These are phyloP conservation scores for Fomitopsis serialis DNA, from an alignment of 768 basidiomycete species.

Conservation along the genomic window DNA sequence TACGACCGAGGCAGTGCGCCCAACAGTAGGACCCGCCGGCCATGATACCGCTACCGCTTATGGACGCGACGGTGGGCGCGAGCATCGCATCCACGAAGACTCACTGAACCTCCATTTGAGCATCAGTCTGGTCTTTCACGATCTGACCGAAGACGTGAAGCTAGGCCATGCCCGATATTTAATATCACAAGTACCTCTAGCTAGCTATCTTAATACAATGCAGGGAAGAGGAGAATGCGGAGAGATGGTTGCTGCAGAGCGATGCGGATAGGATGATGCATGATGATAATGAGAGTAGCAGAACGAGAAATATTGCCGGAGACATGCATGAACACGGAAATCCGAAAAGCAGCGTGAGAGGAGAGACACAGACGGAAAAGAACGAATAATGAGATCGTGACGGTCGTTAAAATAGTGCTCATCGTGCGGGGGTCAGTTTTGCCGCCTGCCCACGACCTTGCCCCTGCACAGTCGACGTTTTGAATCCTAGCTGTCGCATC, in stretches of 20 bases:
- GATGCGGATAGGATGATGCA: slow-evolving; percentile 11
- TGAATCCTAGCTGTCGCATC: slow-evolving; percentile 89
- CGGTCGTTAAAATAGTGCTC: slow-evolving; percentile 9
- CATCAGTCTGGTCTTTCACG: too few relatives aligned
- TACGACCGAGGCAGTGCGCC: background rate
- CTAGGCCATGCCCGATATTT: slow-evolving; percentile 14
- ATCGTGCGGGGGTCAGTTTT: slow-evolving; percentile 13
- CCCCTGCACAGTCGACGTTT: slow-evolving; percentile 69
- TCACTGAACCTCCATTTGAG: too few relatives aligned
- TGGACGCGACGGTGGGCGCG: background rate
- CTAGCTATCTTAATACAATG: slow-evolving; percentile 24
- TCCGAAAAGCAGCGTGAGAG: slow-evolving; percentile 9
- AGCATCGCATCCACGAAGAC: too few relatives aligned
- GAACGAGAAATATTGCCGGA: slow-evolving; percentile 11
- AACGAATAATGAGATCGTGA: slow-evolving; percentile 5
- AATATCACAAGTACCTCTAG: slow-evolving; percentile 23
- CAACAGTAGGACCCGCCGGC: background rate
- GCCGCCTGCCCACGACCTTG: slow-evolving; percentile 27
- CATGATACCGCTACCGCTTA: background rate
- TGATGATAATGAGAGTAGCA: slow-evolving; percentile 11
- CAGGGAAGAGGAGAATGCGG: slow-evolving; percentile 16
- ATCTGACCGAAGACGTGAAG: background rate
- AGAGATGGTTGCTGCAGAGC: slow-evolving; percentile 14
- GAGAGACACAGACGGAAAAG: slow-evolving; percentile 2
- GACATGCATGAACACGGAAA: slow-evolving; percentile 14